Evolutionary conservation across 306 rosid species (phyloP), one percentile per base, ranked within the genome.

Genomic region (Hippophae gyantsensis): DNA sequence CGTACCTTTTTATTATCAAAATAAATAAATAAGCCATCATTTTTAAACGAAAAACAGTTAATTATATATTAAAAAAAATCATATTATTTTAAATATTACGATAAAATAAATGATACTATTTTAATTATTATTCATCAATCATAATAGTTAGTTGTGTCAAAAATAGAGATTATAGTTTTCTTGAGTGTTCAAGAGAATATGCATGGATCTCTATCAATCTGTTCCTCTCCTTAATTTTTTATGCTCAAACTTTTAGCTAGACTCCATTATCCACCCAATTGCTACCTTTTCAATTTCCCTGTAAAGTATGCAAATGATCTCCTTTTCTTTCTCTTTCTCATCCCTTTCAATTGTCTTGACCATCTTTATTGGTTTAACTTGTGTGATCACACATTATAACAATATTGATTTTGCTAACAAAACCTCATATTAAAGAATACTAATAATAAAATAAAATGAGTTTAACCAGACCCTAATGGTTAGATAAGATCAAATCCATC

Each of bases 101-200:
- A 18, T 18, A 18, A 18, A 18, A 18, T 18, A 18, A 18, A 18
- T 18, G 1, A 18, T 18, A 18, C 23, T 0, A 18, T 1, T 18
- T 18, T 18, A 18, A 18, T 18, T 18, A 18, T 0, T 18, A 18
- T 18, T 18, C 23, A 18, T 18, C 23, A 0, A 18, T 18, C 23
- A 18, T 18, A 18, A 0, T 18, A 18, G 23, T 18, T 18, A 18
- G 23, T 18, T 18, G 23, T 1, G 23, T 18, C 23, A 18, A 18
- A 18, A 18, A 18, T 1, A 18, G 0, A 18, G 0, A 0, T 0
- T 18, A 18, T 0, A 0, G 0, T 85, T 18, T 83, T 83, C 72
- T 32, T 32, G 38, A 77, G 72, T 68, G 75, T 62, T 77, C 82
- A 81, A 83, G 74, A 75, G 96, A 89, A 89, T 89, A 79, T 83